phyloP scores from a whole-genome alignment of 108 stramenopile genomes.

The Chaetoceros tenuissimus region DNA sequence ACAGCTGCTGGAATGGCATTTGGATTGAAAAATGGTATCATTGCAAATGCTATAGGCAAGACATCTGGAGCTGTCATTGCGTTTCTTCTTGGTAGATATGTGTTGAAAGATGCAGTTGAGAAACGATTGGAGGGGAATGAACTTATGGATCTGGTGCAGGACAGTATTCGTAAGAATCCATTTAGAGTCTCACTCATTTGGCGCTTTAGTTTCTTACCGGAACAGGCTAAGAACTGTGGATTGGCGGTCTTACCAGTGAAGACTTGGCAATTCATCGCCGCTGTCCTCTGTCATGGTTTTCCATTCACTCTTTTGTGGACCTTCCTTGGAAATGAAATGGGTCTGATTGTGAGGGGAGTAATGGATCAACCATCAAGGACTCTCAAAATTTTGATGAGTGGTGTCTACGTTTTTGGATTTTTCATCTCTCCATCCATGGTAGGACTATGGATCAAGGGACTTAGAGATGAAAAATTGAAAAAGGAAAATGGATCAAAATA shows the following conservation, averaged over 20 bases:
- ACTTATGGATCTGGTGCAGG: slow-evolving; percentile 37
- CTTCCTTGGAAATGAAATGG: slow-evolving; percentile 57
- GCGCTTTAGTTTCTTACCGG: slow-evolving; percentile 61
- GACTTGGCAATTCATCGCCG: slow-evolving; percentile 23
- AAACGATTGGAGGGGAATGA: slow-evolving; percentile 34
- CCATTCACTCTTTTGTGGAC: slow-evolving; percentile 71
- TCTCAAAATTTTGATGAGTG: slow-evolving; percentile 15
- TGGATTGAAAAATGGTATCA: slow-evolving; percentile 22
- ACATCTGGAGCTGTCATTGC: slow-evolving; percentile 52
- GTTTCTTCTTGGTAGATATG: slow-evolving; percentile 41
- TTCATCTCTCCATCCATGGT: slow-evolving; percentile 1
- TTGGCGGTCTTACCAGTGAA: slow-evolving; percentile 28
- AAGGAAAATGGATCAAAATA: slow-evolving; percentile 2
- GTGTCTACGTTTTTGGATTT: slow-evolving; percentile 10
- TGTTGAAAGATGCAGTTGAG: slow-evolving; percentile 30
- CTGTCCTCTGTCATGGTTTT: slow-evolving; percentile 48
- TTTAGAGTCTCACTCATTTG: slow-evolving; percentile 41
- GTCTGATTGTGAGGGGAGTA: slow-evolving; percentile 32
- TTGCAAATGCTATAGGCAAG: slow-evolving; percentile 42
- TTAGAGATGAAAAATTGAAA: slow-evolving; percentile 9
- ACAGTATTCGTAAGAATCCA: slow-evolving; percentile 31
- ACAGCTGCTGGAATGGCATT: slow-evolving; percentile 56
- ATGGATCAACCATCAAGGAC: slow-evolving; percentile 7
- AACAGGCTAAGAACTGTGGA: slow-evolving; percentile 74
- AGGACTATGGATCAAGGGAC: slow-evolving; percentile 16